A percentile compares a stretch with the other conserved stretches of the same genome.
phyloP scores from a whole-genome alignment of 345 rosid genomes.

The Iberis pinnata region DNA sequence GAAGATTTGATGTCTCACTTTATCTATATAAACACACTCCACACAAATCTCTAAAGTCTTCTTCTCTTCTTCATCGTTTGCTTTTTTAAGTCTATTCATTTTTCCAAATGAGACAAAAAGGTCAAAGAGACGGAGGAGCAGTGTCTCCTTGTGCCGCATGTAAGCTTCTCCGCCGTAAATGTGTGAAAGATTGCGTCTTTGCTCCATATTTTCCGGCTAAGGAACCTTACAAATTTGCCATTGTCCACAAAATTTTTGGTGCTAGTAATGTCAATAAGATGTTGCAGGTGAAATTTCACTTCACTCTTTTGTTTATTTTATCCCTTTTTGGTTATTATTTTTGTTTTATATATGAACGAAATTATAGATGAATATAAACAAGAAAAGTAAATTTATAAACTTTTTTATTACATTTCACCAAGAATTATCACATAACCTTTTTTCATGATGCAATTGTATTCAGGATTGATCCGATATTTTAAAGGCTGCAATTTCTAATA shows the following conservation, averaged over 20 bases:
- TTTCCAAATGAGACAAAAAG: slow-evolving; percentile 42
- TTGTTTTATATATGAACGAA: not conserved
- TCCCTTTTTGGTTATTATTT: not conserved
- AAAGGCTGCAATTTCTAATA: too few relatives aligned
- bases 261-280: slow-evolving; percentile 94
- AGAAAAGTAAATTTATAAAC: not conserved
- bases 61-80: slow-evolving; percentile 15
- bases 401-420: not conserved
- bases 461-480: too few relatives aligned
- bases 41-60: slow-evolving; percentile 1
- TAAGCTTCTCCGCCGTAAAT: slow-evolving; percentile 79
- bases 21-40: slow-evolving; percentile 25
- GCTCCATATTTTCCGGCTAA: slow-evolving; percentile 89
- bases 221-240: slow-evolving; percentile 82
- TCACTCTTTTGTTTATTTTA: slow-evolving; percentile 4
- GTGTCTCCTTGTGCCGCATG: slow-evolving; percentile 87
- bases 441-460: not conserved
- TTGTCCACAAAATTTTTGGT: slow-evolving; percentile 86
- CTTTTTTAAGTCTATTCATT: not conserved
- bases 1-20: slow-evolving; percentile 27
- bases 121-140: slow-evolving; percentile 46
- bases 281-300: slow-evolving; percentile 54
- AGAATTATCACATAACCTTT: not conserved
- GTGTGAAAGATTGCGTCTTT: slow-evolving; percentile 68
- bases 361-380: not conserved